Evolutionary conservation across 768 basidiomycete genomes (phyloP), one percentile per base, ranked within the genome.

Genomic region (Lepiota subincarnata): DNA sequence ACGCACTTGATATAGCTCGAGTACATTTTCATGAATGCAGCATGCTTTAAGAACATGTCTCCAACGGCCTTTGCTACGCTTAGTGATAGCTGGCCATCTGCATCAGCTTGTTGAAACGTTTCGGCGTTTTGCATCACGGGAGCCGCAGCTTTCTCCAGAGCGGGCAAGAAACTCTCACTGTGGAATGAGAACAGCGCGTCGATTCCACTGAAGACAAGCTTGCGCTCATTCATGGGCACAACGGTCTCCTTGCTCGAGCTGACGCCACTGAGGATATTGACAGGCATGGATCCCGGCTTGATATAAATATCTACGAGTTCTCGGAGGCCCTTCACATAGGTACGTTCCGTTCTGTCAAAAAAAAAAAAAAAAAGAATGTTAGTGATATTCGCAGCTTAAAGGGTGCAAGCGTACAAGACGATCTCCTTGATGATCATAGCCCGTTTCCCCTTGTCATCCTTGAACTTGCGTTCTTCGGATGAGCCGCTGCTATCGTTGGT

Each of bases 11-110:
- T 96, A 67, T 98, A 99, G 40, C 88, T 89, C 28, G 93, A 94
- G 68, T 99, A 99, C 89, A 98, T 98, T 73, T 78, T 91, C 91
- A 99, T 92, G 75, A 98, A 98, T 3, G 96, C 93, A 26, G 93
- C 91, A 68, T 99, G 94, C 49, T 87, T 89, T 50, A 92, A 73
- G 69, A 98, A 99, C 43, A 91, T 93, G 53, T 86, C 80, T 6
- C 91, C 95, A 35, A 99, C 87, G 12, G 82, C 78, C 55, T 80
- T 87, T 0, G 91, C 92, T 12, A 91, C 89, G 41, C 73, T 74
- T 48, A 85, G 67, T 0, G 93, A 92, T 35, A 89, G 63, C 53
- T 83, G 80, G 0, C 91, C 92, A 55, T 90, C 86, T 3, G 74
- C 70, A 62, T 93, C 91, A 14, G 75, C 71, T 39, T 79, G 76